These are phyloP conservation scores for Phytophthora syringae DNA, from an alignment of 352 stramenopile species.

Conservation along the genomic window DNA sequence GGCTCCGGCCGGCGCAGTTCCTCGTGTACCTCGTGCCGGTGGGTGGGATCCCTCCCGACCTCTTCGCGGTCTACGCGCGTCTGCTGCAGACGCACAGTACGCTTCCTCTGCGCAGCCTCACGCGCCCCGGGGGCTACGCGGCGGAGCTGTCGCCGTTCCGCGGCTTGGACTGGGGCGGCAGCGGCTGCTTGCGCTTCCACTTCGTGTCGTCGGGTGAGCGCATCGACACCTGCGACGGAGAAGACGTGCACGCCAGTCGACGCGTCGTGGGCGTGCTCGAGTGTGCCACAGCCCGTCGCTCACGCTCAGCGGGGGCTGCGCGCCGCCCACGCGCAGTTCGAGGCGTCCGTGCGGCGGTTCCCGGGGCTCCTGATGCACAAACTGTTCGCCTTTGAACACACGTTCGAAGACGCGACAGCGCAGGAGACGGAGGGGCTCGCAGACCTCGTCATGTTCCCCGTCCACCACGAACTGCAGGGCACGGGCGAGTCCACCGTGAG, in stretches of 20 bases:
- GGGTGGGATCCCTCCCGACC: conserved; percentile 61
- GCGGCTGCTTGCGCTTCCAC: conserved; percentile 62
- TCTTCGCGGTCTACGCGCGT: conserved; percentile 63
- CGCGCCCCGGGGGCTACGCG: conserved; percentile 77
- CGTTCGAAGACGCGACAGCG: conserved; percentile 65
- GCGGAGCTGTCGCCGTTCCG: conserved; percentile 85
- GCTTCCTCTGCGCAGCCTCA: conserved; percentile 71
- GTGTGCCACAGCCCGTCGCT: conserved; percentile 84
- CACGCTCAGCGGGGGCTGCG: conserved; percentile 43
- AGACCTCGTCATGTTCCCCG: conserved; percentile 86
- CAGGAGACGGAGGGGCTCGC: conserved; percentile 61
- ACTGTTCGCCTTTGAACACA: conserved; percentile 86
- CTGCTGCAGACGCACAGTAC: conserved; percentile 65
- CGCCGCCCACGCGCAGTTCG: conserved; percentile 72
- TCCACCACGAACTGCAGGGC: conserved; percentile 67
- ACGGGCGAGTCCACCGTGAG: conserved; percentile 77
- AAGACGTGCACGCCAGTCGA: conserved; percentile 75
- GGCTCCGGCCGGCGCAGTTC: conserved; percentile 72
- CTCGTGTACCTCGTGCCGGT: conserved; percentile 87
- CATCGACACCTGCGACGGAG: conserved; percentile 65
- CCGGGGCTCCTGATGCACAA: conserved; percentile 77
- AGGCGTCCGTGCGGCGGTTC: conserved; percentile 68
- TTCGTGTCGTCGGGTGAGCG: conserved; percentile 75
- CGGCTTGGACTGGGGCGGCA: conserved; percentile 70
- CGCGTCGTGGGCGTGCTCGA: conserved; percentile 77